Evolutionary conservation across 495 filamentous ascomycete species (phyloP), one percentile per base, ranked within the genome.

Genomic region (Annulohypoxylon moriforme): DNA sequence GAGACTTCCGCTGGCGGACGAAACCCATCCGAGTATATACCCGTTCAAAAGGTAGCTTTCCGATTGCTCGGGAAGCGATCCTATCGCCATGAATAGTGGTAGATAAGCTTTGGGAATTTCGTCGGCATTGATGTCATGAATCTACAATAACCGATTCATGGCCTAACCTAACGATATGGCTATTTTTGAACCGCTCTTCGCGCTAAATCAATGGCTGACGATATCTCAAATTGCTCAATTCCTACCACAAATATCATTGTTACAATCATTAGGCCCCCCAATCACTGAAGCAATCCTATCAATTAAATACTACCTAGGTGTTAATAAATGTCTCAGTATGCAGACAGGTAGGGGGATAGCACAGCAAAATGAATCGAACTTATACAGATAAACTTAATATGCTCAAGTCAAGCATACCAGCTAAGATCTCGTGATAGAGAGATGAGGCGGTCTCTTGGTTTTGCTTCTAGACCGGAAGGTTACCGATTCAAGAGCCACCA

Each of bases 71-170:
- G 16, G 18, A 38, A 20, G 22, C n/a, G 40, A 7, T n/a, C 40
- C 40, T 20, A 24, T 47, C 11, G 2, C 11, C 16, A 22, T 22
- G 6, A 24, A n/a, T 47, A 47, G 44, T 4, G 18, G 20, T 49
- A 49, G 7, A 24, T n/a, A 42, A 53, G 33, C 34, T 52, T 53
- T 16, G 20, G 29, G 33, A 11, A 44, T 16, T 22, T 9, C 16
- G 1, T 50, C 42, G 18, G 29, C 14, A n/a, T 73, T 59, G 49
- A 67, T 73, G 61, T 62, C 65, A 66, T 73, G 25, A 20, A 16
- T 52, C 40, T 38, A 11, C 9, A 13, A 59, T 11, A 13, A 59
- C 16, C 66, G 71, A 69, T 52, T 66, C 71, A 63, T 73, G 57
- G 11, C 4, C 29, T 44, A 58, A 20, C 40, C 57, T 34, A 63